Base-by-base conservation (phyloP, 371 early-diverging fungal genomes). In the Nosema granulosis region DNA sequence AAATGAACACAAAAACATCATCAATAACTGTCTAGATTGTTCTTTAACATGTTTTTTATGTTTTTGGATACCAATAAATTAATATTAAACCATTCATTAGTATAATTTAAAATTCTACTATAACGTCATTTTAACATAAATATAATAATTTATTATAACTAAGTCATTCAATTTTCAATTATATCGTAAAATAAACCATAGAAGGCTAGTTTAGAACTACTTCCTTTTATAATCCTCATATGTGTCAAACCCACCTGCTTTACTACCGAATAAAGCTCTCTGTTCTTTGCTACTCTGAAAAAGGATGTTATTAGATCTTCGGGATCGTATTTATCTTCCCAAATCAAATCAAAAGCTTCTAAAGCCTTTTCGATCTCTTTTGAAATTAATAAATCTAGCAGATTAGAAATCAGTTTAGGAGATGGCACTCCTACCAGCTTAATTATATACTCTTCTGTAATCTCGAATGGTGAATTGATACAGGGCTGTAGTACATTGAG, bases 401-500 rank as follows among this genome's bases (percentile, higher is more conserved):
- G 56, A 13, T 56, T 31, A 20, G 59, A 49, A 16, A 83, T 35
- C 26, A 66, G 63, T 57, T 62, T 80, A 49, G 74, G 77, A 52
- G 82, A 81, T 26, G 83, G 83, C 24, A 62, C 29, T 2, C 83
- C 83, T 35, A 79, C 79, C 43, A 83, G 56, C 50, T 79, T 62
- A 31, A 67, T 34, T 54, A 82, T 58, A 34, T 65, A 57, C 13
- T 77, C 54, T 12, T 71, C 74, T 59, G 43, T 57, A 43, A 80
- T 38, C 0, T 20, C 20, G 11, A 52, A 20, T 0, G 28, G 50
- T 29, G 29, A n/a, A 9, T 50, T 54, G 1, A 70, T 34, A 61
- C 63, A 54, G 3, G 52, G 88, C 83, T 97, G 97, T 68, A 98
- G 87, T 75, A 94, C 93, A 83, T 96, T 96, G 80, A 98, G 87